phyloP scores from a whole-genome alignment of 495 filamentous ascomycete species.

The Penicillium herquei region DNA sequence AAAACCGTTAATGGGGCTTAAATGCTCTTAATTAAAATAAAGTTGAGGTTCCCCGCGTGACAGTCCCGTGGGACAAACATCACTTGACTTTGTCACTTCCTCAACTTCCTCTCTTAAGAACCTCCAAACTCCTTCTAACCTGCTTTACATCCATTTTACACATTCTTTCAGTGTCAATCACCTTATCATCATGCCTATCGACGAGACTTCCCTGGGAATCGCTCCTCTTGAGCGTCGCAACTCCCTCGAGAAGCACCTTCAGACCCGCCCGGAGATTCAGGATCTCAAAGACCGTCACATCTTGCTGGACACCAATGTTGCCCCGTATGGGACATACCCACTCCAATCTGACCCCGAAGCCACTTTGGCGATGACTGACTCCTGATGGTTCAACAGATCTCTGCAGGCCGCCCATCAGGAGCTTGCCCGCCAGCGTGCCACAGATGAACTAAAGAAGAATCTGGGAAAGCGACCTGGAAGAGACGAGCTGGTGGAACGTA shows the following conservation, averaged over 20 bases:
- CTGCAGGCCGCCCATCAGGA: slow-evolving; percentile 61
- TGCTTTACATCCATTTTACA: neutral
- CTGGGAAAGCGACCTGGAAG: slow-evolving; percentile 62
- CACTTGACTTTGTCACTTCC: slow-evolving; percentile 15
- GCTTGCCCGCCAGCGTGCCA: slow-evolving; percentile 62
- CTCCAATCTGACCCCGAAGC: too few species aligned
- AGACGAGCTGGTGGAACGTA: slow-evolving; percentile 72
- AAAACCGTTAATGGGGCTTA: neutral
- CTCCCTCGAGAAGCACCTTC: slow-evolving; percentile 84
- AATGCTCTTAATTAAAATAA: neutral
- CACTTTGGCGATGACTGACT: neutral
- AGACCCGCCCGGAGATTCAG: slow-evolving; percentile 72
- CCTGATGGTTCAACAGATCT: slow-evolving; percentile 36
- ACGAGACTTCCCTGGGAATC: slow-evolving; percentile 36
- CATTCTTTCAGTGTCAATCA: slow-evolving; percentile 5
- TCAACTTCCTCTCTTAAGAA: neutral
- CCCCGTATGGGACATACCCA: slow-evolving; percentile 51
- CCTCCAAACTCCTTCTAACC: neutral
- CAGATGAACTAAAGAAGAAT: slow-evolving; percentile 65
- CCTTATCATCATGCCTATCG: slow-evolving; percentile 32
- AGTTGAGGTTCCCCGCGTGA: slow-evolving; percentile 20
- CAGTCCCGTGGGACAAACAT: slow-evolving; percentile 7
- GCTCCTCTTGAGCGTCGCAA: slow-evolving; percentile 77
- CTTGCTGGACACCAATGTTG: slow-evolving; percentile 66
- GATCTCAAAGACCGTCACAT: slow-evolving; percentile 79